phyloP scores from a whole-genome alignment of 1,284 basidiomycete genomes.

The Xerocomus amazonicus region DNA sequence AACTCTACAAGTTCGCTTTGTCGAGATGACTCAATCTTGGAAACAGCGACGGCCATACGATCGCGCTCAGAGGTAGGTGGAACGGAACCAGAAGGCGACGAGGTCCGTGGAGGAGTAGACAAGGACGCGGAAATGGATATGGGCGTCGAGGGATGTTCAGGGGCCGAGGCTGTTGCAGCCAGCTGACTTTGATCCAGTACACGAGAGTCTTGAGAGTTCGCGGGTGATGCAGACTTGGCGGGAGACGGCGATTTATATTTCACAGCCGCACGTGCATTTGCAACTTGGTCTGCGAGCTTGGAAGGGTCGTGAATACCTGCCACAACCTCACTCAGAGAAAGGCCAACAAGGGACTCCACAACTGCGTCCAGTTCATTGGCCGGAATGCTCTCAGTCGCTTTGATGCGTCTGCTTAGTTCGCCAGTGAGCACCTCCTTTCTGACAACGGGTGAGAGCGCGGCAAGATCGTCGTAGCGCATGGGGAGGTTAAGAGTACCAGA shows the following conservation, averaged over 20 bases:
- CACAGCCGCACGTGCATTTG: conserved; percentile 41
- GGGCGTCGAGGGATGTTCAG: conserved; percentile 79
- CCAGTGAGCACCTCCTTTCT: conserved; percentile 80
- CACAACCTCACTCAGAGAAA: conserved; percentile 74
- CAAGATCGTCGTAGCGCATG: conserved; percentile 78
- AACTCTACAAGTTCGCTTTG: conserved; percentile 70
- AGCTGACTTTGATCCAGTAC: conserved; percentile 56
- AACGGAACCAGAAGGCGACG: conserved; percentile 73
- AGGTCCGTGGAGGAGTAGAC: conserved; percentile 74
- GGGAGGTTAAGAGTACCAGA: conserved; percentile 72
- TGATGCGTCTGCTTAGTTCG: conserved; percentile 74
- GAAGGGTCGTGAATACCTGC: conserved; percentile 67
- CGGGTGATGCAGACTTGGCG: conserved; percentile 43
- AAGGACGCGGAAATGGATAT: conserved; percentile 69
- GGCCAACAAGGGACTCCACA: conserved; percentile 62
- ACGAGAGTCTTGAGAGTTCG: conserved; percentile 61
- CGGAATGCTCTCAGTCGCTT: conserved; percentile 48
- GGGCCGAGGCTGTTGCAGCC: conserved; percentile 73
- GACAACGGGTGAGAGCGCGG: conserved; percentile 76
- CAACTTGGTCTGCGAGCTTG: conserved; percentile 63
- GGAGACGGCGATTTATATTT: conserved; percentile 44
- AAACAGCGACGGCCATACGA: conserved; percentile 66
- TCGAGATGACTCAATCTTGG: conserved; percentile 53
- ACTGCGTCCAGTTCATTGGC: conserved; percentile 57
- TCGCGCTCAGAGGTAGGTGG: conserved; percentile 71